phyloP scores from a whole-genome alignment of 2,329 filamentous ascomycete genomes.

The Microdochium paspali region DNA sequence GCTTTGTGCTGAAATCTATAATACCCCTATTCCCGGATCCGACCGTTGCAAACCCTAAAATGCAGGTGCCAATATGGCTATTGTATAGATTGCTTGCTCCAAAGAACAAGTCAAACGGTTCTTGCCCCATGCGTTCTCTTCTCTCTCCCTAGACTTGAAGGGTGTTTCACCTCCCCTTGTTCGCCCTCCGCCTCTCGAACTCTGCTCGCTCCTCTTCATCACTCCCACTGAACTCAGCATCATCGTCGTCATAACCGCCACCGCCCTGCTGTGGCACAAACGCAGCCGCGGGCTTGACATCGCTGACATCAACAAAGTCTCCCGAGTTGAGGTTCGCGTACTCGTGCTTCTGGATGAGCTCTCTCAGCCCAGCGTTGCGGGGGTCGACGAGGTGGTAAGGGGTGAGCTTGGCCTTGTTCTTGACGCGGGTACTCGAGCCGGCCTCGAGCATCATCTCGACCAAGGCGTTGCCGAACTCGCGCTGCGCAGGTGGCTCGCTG shows the following conservation, averaged over 20 bases:
- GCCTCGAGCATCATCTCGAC: slow-evolving; percentile 78
- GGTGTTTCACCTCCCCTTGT: slow-evolving; percentile 16
- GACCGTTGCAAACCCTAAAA: background rate
- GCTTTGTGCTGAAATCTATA: background rate
- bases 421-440: slow-evolving; percentile 47
- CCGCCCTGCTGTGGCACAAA: slow-evolving; percentile 7
- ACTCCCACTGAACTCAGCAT: slow-evolving; percentile 54
- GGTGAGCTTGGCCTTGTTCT: slow-evolving; percentile 66
- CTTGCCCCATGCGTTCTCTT: too few relatives aligned
- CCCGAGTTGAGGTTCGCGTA: slow-evolving; percentile 50
- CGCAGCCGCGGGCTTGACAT: slow-evolving; percentile 10
- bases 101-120: background rate
- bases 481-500: slow-evolving; percentile 51
- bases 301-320: slow-evolving; percentile 39
- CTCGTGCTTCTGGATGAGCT: slow-evolving; percentile 61
- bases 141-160: background rate
- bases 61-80: background rate
- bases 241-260: slow-evolving; percentile 33
- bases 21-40: background rate
- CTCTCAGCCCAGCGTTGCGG: slow-evolving; percentile 49
- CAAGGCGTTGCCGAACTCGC: slow-evolving; percentile 54
- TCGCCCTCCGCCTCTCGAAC: slow-evolving; percentile 41
- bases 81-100: background rate
- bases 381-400: slow-evolving; percentile 67
- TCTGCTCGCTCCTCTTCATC: slow-evolving; percentile 55